Base-by-base conservation (phyloP, 1,284 basidiomycete genomes). In the Bondarzewia mesenterica region DNA sequence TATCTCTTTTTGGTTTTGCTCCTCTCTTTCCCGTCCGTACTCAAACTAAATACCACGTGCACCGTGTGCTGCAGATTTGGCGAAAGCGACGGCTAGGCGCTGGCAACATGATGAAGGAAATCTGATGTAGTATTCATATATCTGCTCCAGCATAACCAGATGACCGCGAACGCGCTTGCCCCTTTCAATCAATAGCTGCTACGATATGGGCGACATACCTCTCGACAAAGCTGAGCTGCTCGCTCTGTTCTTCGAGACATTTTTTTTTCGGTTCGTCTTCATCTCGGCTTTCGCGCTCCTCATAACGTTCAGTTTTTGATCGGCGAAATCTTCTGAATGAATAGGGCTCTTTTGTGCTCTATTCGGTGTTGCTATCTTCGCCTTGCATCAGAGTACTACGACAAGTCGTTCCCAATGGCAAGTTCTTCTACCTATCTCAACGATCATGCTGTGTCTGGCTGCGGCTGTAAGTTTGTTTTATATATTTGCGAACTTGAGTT, bases 121-220 rank as follows among this genome's bases (percentile, higher is more conserved):
- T n/a, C n/a, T n/a, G n/a, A n/a, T n/a, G n/a, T n/a, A n/a, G n/a
- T n/a, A n/a, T n/a, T n/a, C n/a, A n/a, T n/a, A n/a, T n/a, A n/a
- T n/a, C n/a, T n/a, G n/a, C n/a, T n/a, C n/a, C n/a, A n/a, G n/a
- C n/a, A n/a, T n/a, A n/a, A n/a, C n/a, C n/a, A n/a, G n/a, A n/a
- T n/a, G n/a, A n/a, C n/a, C n/a, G n/a, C n/a, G n/a, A n/a, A n/a
- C n/a, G n/a, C n/a, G n/a, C n/a, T n/a, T n/a, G n/a, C n/a, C n/a
- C n/a, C n/a, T n/a, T n/a, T n/a, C n/a, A n/a, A n/a, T n/a, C n/a
- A n/a, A n/a, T n/a, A n/a, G n/a, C n/a, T n/a, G n/a, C n/a, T n/a
- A n/a, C 29, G 2, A 32, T 32, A 32, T 32, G 29, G 53, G 56
- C 50, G 42, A 25, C 7, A 43, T 43, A 25, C 42, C 42, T 7